phyloP scores from a whole-genome alignment of 2,329 filamentous ascomycete species.

The Cyanodermella asteris region DNA sequence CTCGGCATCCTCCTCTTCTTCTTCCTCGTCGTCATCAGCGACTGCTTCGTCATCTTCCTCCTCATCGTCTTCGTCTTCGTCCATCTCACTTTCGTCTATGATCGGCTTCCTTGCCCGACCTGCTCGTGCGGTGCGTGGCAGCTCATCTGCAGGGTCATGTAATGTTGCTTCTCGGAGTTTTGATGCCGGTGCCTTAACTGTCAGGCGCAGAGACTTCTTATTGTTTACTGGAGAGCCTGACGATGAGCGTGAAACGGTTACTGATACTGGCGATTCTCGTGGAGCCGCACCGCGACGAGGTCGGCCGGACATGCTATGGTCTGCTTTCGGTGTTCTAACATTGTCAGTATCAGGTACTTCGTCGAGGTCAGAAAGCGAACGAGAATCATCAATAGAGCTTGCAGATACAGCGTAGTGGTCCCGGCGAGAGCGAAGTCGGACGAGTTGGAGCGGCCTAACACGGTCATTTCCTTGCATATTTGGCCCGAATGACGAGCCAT shows the following conservation, averaged over 20 bases:
- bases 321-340: background rate
- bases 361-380: too few relatives aligned
- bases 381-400: too few relatives aligned
- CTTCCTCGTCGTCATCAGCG: slow-evolving; percentile 14
- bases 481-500: too few relatives aligned
- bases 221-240: slow-evolving; percentile 15
- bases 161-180: slow-evolving; percentile 28
- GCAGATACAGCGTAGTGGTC: too few relatives aligned
- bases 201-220: slow-evolving; percentile 22
- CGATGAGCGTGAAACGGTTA: slow-evolving; percentile 17
- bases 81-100: slow-evolving; percentile 20
- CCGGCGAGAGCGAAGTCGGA: too few relatives aligned
- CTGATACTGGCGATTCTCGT: slow-evolving; percentile 12
- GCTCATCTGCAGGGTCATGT: slow-evolving; percentile 12
- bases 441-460: too few relatives aligned
- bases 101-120: slow-evolving; percentile 14
- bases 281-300: slow-evolving; percentile 13
- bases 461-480: too few relatives aligned
- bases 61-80: slow-evolving; percentile 22
- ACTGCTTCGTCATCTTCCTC: slow-evolving; percentile 27
- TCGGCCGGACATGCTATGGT: slow-evolving; percentile 13
- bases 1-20: slow-evolving; percentile 13
- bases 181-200: slow-evolving; percentile 26
- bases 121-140: slow-evolving; percentile 8
- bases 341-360: too few relatives aligned